phyloP scores from a whole-genome alignment of 225 moss, liverwort and hornwort species.

The Straminergon stramineum region DNA sequence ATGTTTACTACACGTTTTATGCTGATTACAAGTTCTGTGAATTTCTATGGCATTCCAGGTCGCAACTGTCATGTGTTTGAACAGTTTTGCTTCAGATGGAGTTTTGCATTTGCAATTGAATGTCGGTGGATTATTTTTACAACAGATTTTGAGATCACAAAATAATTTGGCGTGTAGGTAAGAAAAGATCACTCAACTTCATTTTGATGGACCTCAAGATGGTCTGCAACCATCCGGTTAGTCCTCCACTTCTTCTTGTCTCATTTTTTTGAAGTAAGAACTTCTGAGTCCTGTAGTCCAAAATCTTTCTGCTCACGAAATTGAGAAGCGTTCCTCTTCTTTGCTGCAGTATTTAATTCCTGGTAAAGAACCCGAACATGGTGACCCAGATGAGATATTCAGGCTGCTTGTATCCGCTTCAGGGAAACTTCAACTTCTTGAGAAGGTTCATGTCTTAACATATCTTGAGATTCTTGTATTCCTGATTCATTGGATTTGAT shows the following conservation, averaged over 20 bases:
- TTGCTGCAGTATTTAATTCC: slow-evolving; percentile 68
- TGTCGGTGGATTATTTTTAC: neutral
- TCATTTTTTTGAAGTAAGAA: neutral
- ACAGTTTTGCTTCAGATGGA: neutral
- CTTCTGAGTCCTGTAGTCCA: neutral
- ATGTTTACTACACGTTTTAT: neutral
- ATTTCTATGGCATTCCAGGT: neutral
- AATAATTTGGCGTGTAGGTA: slow-evolving; percentile 35
- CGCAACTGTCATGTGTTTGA: neutral
- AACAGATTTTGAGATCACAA: neutral
- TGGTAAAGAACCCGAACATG: slow-evolving; percentile 48
- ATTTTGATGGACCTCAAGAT: slow-evolving; percentile 80
- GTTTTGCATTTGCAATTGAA: neutral
- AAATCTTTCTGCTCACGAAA: neutral
- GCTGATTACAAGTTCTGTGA: neutral
- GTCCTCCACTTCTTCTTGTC: slow-evolving; percentile 9
- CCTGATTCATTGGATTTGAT: neutral
- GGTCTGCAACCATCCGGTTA: slow-evolving; percentile 95
- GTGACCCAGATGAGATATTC: slow-evolving; percentile 28
- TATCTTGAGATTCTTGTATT: neutral
- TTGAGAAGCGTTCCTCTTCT: neutral
- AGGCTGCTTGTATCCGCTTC: slow-evolving; percentile 57
- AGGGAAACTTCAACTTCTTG: slow-evolving; percentile 76
- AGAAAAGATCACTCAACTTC: slow-evolving; percentile 59
- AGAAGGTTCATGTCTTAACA: slow-evolving; percentile 44